phyloP scores from a whole-genome alignment of 2,329 filamentous ascomycete species.

The Cadophora luteo-olivacea region DNA sequence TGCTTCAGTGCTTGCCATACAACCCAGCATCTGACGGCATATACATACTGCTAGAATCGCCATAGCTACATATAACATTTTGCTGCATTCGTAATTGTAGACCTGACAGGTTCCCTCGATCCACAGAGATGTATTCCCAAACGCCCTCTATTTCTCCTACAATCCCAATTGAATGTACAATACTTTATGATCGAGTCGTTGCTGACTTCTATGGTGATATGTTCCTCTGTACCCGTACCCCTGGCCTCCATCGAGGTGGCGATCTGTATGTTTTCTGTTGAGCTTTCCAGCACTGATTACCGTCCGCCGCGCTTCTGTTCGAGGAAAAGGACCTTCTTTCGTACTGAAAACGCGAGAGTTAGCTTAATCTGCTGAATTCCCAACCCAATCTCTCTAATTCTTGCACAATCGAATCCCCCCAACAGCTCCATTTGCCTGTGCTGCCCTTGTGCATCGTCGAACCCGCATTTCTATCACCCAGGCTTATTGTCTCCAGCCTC shows the following conservation, averaged over 20 bases:
- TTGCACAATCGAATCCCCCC: neutral
- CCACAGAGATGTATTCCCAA: constrained; percentile 8
- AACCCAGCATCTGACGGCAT: neutral
- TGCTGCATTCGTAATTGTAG: constrained; percentile 7
- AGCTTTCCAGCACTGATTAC: constrained; percentile 44
- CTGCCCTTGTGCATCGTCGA: neutral
- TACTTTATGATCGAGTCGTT: neutral
- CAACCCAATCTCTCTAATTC: neutral
- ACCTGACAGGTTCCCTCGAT: neutral
- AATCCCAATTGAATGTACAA: constrained; percentile 9
- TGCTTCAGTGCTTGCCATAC: neutral
- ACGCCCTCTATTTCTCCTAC: constrained; percentile 5
- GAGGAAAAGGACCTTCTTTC: constrained; percentile 94
- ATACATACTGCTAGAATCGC: neutral
- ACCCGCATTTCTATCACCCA: neutral
- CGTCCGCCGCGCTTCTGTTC: constrained; percentile 85
- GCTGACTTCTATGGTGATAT: too few relatives aligned
- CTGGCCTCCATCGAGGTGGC: neutral
- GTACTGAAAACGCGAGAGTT: constrained; percentile 61
- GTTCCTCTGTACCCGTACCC: neutral
- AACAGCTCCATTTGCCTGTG: neutral
- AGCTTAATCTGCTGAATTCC: constrained; percentile 16
- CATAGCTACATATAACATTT: constrained; percentile 1
- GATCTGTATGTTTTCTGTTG: neutral
- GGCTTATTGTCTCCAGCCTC: neutral